A percentile compares a stretch with the other conserved stretches of the same genome.
These are phyloP conservation scores for Roridomyces roridus DNA, from an alignment of 768 basidiomycete genomes.

Conservation along the genomic window DNA sequence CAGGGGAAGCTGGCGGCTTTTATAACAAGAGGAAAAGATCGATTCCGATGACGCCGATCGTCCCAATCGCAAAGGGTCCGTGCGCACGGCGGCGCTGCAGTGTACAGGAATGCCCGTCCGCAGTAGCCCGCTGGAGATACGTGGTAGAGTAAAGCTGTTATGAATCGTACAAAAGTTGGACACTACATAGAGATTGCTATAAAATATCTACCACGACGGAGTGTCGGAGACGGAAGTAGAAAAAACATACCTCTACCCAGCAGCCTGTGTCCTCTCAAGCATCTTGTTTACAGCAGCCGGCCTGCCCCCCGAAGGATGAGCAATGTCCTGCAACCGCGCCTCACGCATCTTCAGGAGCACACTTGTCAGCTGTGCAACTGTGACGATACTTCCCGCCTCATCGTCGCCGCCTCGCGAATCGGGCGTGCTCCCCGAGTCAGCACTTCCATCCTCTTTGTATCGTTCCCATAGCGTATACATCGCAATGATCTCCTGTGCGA, in stretches of 20 bases:
- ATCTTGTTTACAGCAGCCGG: slow-evolving; percentile 72
- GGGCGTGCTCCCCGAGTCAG: slow-evolving; percentile 42
- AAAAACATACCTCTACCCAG: slow-evolving; percentile 44
- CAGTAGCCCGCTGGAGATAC: too few relatives aligned
- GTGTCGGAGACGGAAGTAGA: too few relatives aligned
- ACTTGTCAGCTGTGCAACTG: slow-evolving; percentile 61
- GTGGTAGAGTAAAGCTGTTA: too few relatives aligned
- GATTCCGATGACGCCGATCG: too few relatives aligned
- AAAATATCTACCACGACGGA: too few relatives aligned
- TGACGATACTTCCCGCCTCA: slow-evolving; percentile 45
- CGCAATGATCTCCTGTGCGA: slow-evolving; percentile 90
- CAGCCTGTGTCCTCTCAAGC: slow-evolving; percentile 74
- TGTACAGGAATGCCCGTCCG: too few relatives aligned
- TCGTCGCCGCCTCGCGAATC: slow-evolving; percentile 30
- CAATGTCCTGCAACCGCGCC: slow-evolving; percentile 60
- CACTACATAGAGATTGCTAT: too few relatives aligned
- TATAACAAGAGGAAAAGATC: too few relatives aligned
- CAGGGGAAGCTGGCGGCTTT: too few relatives aligned
- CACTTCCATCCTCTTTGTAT: slow-evolving; percentile 69
- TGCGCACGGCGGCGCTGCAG: too few relatives aligned
- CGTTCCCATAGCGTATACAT: slow-evolving; percentile 90
- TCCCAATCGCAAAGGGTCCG: too few relatives aligned
- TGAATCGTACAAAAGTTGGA: too few relatives aligned
- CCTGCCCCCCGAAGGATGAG: slow-evolving; percentile 53
- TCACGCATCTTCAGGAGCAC: slow-evolving; percentile 75